Evolutionary conservation across 345 rosid genomes (phyloP), one percentile per base, ranked within the genome.

Genomic region (Gossypium ekmanianum): DNA sequence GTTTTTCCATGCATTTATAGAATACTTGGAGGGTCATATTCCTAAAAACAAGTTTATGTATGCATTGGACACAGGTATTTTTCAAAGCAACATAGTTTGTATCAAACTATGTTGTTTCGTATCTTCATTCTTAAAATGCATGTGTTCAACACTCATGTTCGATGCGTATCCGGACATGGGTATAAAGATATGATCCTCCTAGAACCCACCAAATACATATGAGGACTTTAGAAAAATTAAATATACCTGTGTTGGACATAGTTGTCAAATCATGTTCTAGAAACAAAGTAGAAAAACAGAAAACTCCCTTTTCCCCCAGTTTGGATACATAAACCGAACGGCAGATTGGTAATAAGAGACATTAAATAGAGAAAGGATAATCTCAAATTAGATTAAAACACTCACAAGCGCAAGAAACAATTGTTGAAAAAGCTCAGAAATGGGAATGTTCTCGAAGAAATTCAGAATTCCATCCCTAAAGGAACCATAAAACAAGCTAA

Each of bases 391-490:
- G 51, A 55, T 73, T 11, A 67, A 52, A 69, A 50, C 29, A 87
- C 94, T 89, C 79, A 95, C 98, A 65, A 93, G 81, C 52, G 99
- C 86, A 84, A 89, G 62, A 85, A 90, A 95, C 10, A 93, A 86
- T 82, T 95, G 99, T 76, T 84, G 88, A 63, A 95, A 93, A 76
- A 95, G 87, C 77, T 85, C 88, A 55, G 82, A 48, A 80, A 93
- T 89, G 41, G 85, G 78, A 69, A 95, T 87, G 77, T 91, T 95
- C 82, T 95, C 93, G 57, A 95, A 83, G 76, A 77, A 81, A 81
- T 87, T 77, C 64, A 95, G 86, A 79, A 95, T 90, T 79, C 97
- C 94, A 77, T 95, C 99, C 74, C 99, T 95, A 83, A 75, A 85
- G 34, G 20, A 77, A 78, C 34, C 57, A 71, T 71, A 59, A 51